Base-by-base conservation (phyloP, 2,329 filamentous ascomycete species). In the Paraphoma sp. region DNA sequence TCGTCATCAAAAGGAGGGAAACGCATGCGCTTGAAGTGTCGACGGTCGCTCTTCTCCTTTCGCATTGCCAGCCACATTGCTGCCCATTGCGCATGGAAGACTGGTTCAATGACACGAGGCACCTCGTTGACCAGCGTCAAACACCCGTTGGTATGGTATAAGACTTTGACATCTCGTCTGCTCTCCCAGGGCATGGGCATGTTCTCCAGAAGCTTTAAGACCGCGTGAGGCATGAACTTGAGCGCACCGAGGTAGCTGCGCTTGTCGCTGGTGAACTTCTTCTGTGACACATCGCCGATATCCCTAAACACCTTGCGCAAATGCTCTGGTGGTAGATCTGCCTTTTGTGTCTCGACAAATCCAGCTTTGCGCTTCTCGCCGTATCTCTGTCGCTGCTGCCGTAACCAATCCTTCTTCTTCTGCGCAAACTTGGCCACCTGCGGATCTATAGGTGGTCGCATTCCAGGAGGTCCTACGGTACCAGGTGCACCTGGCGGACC, bases 131-230 rank as follows among this genome's bases (percentile, higher is more conserved):
- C 96, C 53, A 99, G 81, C 1, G 95, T 99, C 79, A 99, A 79
- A 73, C 96, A 99, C 30, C 95, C 95, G 72, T 99, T 99, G 70
- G 98, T 93, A 74, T 99, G 95, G 77, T 99, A 99, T 11, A 99
- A 83, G 29, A 99, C 95, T 80, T 98, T 98, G 60, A 99, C 96
- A 73, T 99, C 95, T 61, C 93, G 87, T 28, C 92, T 88, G 54
- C 93, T 95, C 80, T 99, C 95, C 95, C 95, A 99, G 0, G 95
- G 95, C 95, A 99, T 99, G 4, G 95, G 95, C 95, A 99, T 99
- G 71, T 99, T 99, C 81, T 99, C 95, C 54, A 99, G 79, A 23
- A 99, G 84, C 82, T 99, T 99, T 80, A 99, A 81, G 10, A 99
- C 95, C 6, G 95, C 95, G 75, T 99, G 95, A 1, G 95, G 95